Evolutionary conservation across 257 asterid genomes (phyloP), one percentile per base, ranked within the genome.

Genomic region (Datura wrightii): DNA sequence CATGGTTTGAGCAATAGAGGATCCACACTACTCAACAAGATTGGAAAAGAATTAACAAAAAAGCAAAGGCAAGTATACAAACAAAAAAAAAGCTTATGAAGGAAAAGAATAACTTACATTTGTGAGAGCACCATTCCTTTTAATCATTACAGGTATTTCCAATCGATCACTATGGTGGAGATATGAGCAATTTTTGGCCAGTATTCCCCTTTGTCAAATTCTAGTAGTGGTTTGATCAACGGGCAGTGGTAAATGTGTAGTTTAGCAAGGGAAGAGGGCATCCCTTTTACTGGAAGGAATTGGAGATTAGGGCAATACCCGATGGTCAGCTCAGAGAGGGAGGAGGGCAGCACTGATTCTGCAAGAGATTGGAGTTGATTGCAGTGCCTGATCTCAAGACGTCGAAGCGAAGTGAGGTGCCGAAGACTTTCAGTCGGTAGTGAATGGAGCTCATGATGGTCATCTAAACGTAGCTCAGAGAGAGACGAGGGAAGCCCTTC

Each of bases 391-490:
- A 44, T 72, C 18, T 3, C 0, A 4, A 84, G 72, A 16, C 7
- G 0, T 79, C 0, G 1, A 85, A 85, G 87, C 5, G 65, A 42
- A 24, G 65, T 85, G 85, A 85, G 82, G 76, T 3, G 50, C 0
- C 16, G 65, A 50, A 85, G 76, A 55, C 14, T 42, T 39, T 42
- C 1, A 37, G 54, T 41, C 15, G 34, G 54, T 5, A 46, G 39
- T 72, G 19, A 69, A 41, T 0, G 79, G 31, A 41, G 0, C 15
- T 69, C 36, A 69, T 69, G 14, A 16, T 41, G 79, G 79, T 0
- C 0, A 8, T 0, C 0, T 8, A 69, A 16, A 0, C 0, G 0
- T 7, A 69, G 53, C 53, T 16, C 4, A 16, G 3, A 8, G 37
- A 69, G 79, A 69, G 79, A 69, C 0, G 16, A 39, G 15, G 79